Conservation (phyloP, 441 rosid species). For the Rhodomyrtus psidioides region DNA sequence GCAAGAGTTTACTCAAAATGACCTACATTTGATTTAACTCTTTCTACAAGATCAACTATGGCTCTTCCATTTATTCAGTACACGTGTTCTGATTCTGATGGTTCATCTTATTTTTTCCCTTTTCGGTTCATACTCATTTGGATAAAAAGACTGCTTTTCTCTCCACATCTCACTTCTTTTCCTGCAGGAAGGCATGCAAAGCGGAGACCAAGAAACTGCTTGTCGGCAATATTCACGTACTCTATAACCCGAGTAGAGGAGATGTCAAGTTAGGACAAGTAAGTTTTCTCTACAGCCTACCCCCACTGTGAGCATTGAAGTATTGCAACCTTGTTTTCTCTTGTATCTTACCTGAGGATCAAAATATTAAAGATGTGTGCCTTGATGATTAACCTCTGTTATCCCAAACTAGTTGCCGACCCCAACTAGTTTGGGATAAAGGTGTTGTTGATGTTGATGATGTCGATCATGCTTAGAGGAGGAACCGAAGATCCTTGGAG, state of each 20-base stretch:
- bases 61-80: not conserved
- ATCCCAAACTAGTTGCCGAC: too few relatives aligned
- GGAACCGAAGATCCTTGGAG: not conserved
- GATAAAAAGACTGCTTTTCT: not conserved
- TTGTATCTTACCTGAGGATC: not conserved
- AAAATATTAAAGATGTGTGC: not conserved
- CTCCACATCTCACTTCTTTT: slow-evolving; percentile 22
- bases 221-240: slow-evolving; percentile 64
- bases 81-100: not conserved
- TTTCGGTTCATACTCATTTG: not conserved
- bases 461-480: not conserved
- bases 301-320: not conserved
- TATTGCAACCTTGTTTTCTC: not conserved
- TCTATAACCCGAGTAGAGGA: slow-evolving; percentile 54
- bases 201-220: slow-evolving; percentile 44
- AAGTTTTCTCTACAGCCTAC: slow-evolving; percentile 6
- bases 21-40: not conserved
- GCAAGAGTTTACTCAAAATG: not conserved
- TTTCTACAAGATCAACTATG: not conserved
- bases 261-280: slow-evolving; percentile 80
- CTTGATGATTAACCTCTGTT: not conserved
- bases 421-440: too few relatives aligned
- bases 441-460: too few relatives aligned
- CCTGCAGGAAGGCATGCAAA: slow-evolving; percentile 37
- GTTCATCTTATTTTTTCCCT: not conserved